A percentile compares a stretch with the other conserved stretches of the same genome.
Evolutionary conservation across 306 rosid species (phyloP).

Genomic region (Castanospermum australe): DNA sequence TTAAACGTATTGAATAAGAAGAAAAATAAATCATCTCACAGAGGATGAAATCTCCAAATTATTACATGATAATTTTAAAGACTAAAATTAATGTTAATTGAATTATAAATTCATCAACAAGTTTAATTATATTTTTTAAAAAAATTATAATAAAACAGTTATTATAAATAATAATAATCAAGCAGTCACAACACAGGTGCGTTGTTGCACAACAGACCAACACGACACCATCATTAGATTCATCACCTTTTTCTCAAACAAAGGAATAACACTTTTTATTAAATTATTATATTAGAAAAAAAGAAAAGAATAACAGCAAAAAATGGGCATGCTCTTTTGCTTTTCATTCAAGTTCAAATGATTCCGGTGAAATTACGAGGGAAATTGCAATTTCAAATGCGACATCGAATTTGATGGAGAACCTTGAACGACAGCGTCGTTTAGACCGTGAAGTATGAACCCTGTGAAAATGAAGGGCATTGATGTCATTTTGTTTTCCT

Average conservation of each 20-base stretch:
- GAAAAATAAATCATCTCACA: too few species aligned
- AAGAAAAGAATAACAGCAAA: background rate
- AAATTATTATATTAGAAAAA: too few species aligned
- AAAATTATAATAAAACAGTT: background rate
- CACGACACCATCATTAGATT: background rate
- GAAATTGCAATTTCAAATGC: background rate
- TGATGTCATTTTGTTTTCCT: constrained; percentile 2
- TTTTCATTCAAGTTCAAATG: too few species aligned
- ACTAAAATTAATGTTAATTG: too few species aligned
- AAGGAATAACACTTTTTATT: background rate
- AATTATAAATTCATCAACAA: too few species aligned
- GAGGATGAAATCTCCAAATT: too few species aligned
- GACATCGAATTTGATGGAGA: background rate
- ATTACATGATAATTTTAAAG: too few species aligned
- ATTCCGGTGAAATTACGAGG: background rate
- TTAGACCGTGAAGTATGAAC: background rate
- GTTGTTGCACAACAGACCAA: background rate
- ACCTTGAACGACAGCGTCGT: constrained; percentile 5
- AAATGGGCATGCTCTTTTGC: background rate
- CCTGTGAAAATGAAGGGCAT: background rate
- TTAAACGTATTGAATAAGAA: too few species aligned
- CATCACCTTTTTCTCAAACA: background rate
- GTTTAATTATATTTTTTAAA: too few species aligned
- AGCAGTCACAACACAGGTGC: background rate
- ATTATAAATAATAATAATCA: background rate